A percentile compares a stretch with the other conserved stretches of the same genome.
phyloP scores from a whole-genome alignment of 139 green algal genomes.

The Chlamydomonas incerta region DNA sequence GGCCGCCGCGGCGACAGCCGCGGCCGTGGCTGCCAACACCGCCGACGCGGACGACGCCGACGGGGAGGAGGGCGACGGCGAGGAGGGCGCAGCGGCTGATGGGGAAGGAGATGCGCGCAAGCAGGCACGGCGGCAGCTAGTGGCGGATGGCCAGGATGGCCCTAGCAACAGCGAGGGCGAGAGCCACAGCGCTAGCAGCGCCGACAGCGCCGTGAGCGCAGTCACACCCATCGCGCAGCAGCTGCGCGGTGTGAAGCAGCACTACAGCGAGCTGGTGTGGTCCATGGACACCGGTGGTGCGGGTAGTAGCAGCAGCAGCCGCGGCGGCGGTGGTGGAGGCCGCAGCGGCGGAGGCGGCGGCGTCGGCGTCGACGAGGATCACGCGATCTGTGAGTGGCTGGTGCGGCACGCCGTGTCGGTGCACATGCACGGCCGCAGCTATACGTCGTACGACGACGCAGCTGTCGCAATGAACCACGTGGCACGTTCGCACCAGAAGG shows the following conservation, averaged over 20 bases:
- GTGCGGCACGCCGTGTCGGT: conserved; percentile 26
- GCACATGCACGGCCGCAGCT: conserved; percentile 42
- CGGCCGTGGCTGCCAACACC: not conserved
- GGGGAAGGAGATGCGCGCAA: too few species aligned
- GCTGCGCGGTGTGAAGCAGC: too few species aligned
- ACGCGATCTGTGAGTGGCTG: conserved; percentile 11
- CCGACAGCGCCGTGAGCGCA: too few species aligned
- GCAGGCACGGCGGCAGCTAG: too few species aligned
- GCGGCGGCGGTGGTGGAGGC: not conserved
- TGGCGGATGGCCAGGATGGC: too few species aligned
- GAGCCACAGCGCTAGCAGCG: too few species aligned
- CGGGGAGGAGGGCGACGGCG: not conserved
- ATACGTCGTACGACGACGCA: not conserved
- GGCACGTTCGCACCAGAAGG: not conserved
- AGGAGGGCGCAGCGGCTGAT: not conserved
- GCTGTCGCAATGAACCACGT: not conserved
- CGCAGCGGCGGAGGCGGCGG: not conserved
- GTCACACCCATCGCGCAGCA: too few species aligned
- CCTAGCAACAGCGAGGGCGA: too few species aligned
- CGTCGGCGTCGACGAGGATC: not conserved
- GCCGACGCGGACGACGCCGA: too few species aligned
- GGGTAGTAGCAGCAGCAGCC: too few species aligned
- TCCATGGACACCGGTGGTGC: too few species aligned
- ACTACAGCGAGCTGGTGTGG: too few species aligned
- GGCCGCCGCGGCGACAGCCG: not conserved